Evolutionary conservation across 495 filamentous ascomycete genomes (phyloP), one percentile per base, ranked within the genome.

Genomic region (Aspergillus egyptiacus): DNA sequence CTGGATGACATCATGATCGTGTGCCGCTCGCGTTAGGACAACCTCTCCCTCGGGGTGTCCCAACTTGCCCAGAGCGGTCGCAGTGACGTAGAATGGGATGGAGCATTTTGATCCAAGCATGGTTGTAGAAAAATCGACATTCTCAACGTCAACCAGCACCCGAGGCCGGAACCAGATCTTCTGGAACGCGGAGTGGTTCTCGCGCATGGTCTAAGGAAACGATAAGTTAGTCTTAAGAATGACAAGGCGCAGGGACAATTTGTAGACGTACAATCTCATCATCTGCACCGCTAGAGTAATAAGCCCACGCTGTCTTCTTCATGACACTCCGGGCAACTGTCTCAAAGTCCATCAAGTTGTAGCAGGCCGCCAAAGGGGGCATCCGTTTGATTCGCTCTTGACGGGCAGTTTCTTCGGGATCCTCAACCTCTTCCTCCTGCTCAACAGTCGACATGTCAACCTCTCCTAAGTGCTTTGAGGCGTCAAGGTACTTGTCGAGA

Each of bases 131-230:
- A 87, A 78, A 62, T 96, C 89, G 41, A 98, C 78, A 19, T 88
- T 76, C 58, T 88, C 85, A 19, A 97, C 91, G 55, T 97, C 81
- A 30, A 91, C 80, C 15, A 97, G 77, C 44, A 96, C 71, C 35
- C 81, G 79, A 2, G 91, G 91, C 14, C 91, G 81, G 72, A 97
- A 97, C 91, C 91, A 97, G 68, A 97, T 91, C 59, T 91, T 90
- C 70, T 97, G 91, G 72, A 84, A 98, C 22, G 94, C 93, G 8
- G 83, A 80, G 71, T 95, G 91, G 70, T 98, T 98, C 69, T 98
- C 94, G 42, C 93, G 82, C 79, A 98, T 77, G 1, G 93, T 97
- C 89, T 95, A 53, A 27, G n/a, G 28, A 31, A 31, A 5, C 28
- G 11, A 33, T 14, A 44, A 30, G 44, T 27, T 23, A 31, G 39